Evolutionary conservation across 1,139 yeast species (phyloP), one percentile per base, ranked within the genome.

Genomic region (Tardiomyces depauwii): DNA sequence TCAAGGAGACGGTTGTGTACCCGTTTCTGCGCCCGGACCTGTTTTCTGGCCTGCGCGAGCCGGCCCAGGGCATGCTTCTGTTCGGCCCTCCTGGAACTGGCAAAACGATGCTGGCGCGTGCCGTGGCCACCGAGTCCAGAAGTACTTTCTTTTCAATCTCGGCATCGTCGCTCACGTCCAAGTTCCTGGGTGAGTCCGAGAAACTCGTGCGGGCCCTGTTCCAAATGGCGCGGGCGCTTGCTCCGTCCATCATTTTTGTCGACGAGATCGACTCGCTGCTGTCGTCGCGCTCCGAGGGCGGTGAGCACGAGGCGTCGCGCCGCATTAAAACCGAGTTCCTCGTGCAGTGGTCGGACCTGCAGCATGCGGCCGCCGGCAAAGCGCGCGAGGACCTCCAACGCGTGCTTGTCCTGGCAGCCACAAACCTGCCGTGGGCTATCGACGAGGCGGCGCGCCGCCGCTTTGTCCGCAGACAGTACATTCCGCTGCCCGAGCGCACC

Each of bases 41-140:
- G 50, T 91, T 91, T 67, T 86, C 83, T 11, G 98, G 98, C 1
- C 88, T 87, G 61, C 77, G 99, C 51, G 86, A 86, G 61, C 98
- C 99, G 1, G 81, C 94, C 2, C 73, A 86, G 5, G 99, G 99
- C 41, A 91, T 93, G 44, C 68, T 93, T 44, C 70, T 93, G 39
- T 93, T 88, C 63, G 99, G 98, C 0, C 98, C 98, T 13, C 99
- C 98, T 2, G 99, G 98, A 59, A 93, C 99, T 0, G 99, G 98
- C 72, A 93, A 93, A 62, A 89, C 97, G 1, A 91, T 82, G 63
- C 70, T 93, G 49, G 98, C 98, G 14, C 91, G 91, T 61, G 98
- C 98, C 0, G 97, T 91, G 3, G 99, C 99, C 25, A 91, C 98
- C 0, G 99, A 91, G 61, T 96, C 98, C 45, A 88, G 89, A 60